These are phyloP conservation scores for Aspergillus diversus DNA, from an alignment of 495 filamentous ascomycete species.

Conservation along the genomic window DNA sequence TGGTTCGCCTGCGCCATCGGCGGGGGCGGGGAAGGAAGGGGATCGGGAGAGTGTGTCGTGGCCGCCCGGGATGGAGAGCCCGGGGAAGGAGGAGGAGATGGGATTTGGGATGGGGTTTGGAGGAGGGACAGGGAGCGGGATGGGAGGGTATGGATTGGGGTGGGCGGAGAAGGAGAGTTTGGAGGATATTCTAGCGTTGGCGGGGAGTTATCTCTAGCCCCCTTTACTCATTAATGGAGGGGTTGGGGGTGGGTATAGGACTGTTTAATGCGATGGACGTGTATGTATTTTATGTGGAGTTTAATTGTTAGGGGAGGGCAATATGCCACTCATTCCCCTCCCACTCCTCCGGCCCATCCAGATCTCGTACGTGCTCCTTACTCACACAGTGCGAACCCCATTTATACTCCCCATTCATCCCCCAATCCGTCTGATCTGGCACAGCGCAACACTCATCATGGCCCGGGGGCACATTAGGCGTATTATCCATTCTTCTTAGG, in stretches of 20 bases:
- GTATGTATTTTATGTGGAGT: too few relatives aligned
- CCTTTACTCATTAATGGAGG: too few relatives aligned
- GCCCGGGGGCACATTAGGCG: neutral
- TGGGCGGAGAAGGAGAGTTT: slow-evolving; percentile 27
- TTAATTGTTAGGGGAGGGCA: too few relatives aligned
- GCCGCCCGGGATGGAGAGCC: slow-evolving; percentile 1
- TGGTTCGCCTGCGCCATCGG: neutral
- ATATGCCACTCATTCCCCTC: too few relatives aligned
- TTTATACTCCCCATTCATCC: slow-evolving; percentile 6
- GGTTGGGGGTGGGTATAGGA: too few relatives aligned
- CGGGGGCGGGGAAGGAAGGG: neutral
- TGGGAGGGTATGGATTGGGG: slow-evolving; percentile 16
- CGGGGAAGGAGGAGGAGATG: slow-evolving; percentile 13
- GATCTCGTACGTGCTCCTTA: neutral
- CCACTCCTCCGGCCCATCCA: neutral
- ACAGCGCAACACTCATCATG: neutral
- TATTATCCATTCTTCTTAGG: neutral
- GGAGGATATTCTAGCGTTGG: slow-evolving; percentile 33
- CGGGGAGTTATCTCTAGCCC: slow-evolving; percentile 25
- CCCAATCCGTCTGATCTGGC: neutral
- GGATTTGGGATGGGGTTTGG: slow-evolving; percentile 16
- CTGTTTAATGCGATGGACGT: too few relatives aligned
- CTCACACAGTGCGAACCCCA: neutral
- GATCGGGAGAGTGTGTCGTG: neutral
- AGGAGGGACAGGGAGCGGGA: too few relatives aligned